These are phyloP conservation scores for Phytophthora sojae DNA, from an alignment of 352 stramenopile genomes.

Conservation along the genomic window DNA sequence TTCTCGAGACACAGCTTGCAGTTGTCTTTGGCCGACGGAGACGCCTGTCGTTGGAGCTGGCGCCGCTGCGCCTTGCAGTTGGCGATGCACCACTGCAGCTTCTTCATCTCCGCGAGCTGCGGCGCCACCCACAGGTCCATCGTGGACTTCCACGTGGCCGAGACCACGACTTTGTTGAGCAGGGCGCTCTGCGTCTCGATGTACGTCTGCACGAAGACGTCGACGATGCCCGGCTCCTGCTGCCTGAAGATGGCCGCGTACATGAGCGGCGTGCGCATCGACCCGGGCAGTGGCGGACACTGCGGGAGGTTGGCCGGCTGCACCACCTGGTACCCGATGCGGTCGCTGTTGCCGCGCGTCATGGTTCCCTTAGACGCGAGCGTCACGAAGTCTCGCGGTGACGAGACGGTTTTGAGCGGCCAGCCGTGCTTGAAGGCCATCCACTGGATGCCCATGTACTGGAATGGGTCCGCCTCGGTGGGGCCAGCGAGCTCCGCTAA, in stretches of 20 bases:
- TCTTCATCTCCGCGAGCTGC: constrained; percentile 39
- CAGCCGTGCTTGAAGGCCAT: constrained; percentile 34
- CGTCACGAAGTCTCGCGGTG: constrained; percentile 44
- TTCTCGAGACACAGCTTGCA: constrained; percentile 32
- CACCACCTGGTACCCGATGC: constrained; percentile 53
- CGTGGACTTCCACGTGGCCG: constrained; percentile 28
- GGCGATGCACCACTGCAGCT: constrained; percentile 39
- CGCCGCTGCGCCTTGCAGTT: constrained; percentile 30
- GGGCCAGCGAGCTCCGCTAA: constrained; percentile 43
- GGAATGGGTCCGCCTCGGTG: constrained; percentile 43
- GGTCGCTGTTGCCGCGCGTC: constrained; percentile 35
- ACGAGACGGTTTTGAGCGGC: constrained; percentile 35
- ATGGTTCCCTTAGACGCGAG: constrained; percentile 42
- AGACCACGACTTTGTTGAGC: constrained; percentile 34
- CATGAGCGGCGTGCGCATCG: constrained; percentile 31
- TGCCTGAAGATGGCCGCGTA: constrained; percentile 35
- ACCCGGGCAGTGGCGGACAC: constrained; percentile 33
- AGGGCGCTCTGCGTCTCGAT: constrained; percentile 28
- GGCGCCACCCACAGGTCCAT: constrained; percentile 30
- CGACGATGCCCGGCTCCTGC: constrained; percentile 31
- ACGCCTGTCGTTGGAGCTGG: constrained; percentile 29
- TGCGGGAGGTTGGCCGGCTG: constrained; percentile 51
- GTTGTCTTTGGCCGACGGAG: constrained; percentile 18
- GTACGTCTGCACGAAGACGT: constrained; percentile 39
- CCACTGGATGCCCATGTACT: constrained; percentile 49